phyloP scores from a whole-genome alignment of 352 stramenopile species.

The Phytophthora fragariaefolia region DNA sequence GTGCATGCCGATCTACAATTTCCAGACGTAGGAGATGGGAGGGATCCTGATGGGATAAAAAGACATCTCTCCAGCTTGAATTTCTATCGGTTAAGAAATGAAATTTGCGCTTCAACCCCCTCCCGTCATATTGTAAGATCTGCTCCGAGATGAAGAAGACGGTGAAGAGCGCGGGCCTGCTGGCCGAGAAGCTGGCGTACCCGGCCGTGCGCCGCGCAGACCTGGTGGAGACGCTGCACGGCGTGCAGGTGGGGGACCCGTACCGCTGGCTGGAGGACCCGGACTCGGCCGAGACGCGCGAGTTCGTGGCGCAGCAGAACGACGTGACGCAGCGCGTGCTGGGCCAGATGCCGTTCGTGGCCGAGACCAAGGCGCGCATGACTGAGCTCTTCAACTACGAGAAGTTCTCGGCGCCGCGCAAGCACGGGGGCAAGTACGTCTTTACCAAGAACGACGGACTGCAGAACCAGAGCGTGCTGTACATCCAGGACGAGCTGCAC shows the following conservation, averaged over 20 bases:
- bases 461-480: slow-evolving; percentile 89
- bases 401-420: slow-evolving; percentile 81
- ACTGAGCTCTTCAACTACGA: slow-evolving; percentile 91
- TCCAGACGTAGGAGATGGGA: too few species aligned
- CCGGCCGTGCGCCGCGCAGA: slow-evolving; percentile 56
- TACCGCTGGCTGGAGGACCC: slow-evolving; percentile 86
- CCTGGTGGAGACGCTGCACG: slow-evolving; percentile 65
- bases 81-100: neutral
- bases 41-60: too few species aligned
- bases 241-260: slow-evolving; percentile 61
- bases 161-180: slow-evolving; percentile 34
- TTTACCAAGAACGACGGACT: slow-evolving; percentile 90
- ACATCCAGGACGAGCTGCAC: slow-evolving; percentile 82
- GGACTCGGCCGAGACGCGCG: slow-evolving; percentile 78
- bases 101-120: slow-evolving; percentile 18
- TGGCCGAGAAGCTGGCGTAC: slow-evolving; percentile 51
- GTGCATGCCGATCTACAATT: too few species aligned
- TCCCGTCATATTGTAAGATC: slow-evolving; percentile 20
- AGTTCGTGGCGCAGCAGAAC: slow-evolving; percentile 84
- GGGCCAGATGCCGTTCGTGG: slow-evolving; percentile 64
- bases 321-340: slow-evolving; percentile 72
- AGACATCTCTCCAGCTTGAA: neutral
- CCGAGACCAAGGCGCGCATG: slow-evolving; percentile 77
- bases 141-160: slow-evolving; percentile 35
- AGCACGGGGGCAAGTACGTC: slow-evolving; percentile 82